phyloP scores from a whole-genome alignment of 2,329 filamentous ascomycete genomes.

The Pyrenophora tritici-repentis region DNA sequence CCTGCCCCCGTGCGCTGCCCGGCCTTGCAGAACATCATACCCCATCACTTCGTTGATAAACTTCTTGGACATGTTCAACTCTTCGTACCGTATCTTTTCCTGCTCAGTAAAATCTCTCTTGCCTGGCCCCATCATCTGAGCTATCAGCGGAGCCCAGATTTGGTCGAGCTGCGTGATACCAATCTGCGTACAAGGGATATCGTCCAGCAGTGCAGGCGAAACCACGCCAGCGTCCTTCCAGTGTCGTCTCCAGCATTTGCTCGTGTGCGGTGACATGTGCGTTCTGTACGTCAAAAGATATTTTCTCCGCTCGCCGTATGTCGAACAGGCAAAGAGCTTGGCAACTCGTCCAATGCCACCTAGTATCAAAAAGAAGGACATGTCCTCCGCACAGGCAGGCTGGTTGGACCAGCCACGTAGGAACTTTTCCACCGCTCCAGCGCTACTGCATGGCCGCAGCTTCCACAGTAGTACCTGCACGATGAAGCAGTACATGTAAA shows the following conservation, averaged over 20 bases:
- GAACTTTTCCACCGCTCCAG: slow-evolving; percentile 37
- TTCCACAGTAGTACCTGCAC: slow-evolving; percentile 41
- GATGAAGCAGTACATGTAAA: slow-evolving; percentile 47
- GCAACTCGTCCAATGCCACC: slow-evolving; percentile 44
- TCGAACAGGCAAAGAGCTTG: slow-evolving; percentile 40
- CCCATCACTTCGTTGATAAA: slow-evolving; percentile 46
- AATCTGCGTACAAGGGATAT: slow-evolving; percentile 44
- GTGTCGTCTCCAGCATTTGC: slow-evolving; percentile 40
- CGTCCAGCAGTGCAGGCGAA: slow-evolving; percentile 42
- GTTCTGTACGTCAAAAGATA: slow-evolving; percentile 42
- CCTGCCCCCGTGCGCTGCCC: slow-evolving; percentile 31
- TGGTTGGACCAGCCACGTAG: slow-evolving; percentile 40
- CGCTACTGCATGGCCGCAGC: slow-evolving; percentile 37
- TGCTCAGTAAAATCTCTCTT: slow-evolving; percentile 37
- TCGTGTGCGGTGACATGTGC: slow-evolving; percentile 44
- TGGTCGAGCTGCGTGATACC: slow-evolving; percentile 45
- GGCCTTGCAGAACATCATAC: slow-evolving; percentile 43
- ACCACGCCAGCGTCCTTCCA: slow-evolving; percentile 44
- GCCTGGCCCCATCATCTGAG: slow-evolving; percentile 38
- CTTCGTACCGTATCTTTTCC: slow-evolving; percentile 35
- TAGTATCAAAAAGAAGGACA: slow-evolving; percentile 44
- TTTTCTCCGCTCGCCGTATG: slow-evolving; percentile 39
- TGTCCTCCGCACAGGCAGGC: slow-evolving; percentile 42
- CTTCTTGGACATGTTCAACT: slow-evolving; percentile 34
- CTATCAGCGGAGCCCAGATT: slow-evolving; percentile 43